Conservation (phyloP, 1,284 basidiomycete genomes). For the Cryptococcus maquisensis region DNA sequence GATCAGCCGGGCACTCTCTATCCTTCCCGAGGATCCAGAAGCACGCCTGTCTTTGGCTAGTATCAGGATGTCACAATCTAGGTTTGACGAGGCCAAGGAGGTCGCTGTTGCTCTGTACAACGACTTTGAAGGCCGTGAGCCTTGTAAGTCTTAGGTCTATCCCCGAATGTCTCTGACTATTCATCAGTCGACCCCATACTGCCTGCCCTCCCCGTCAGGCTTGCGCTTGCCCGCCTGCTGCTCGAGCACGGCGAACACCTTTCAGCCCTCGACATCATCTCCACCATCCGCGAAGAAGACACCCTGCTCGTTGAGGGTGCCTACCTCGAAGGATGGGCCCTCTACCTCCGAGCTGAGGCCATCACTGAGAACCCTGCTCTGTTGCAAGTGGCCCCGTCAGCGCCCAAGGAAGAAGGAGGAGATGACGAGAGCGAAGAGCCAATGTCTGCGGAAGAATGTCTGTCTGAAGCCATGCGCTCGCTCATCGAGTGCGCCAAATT, state of each 20-base stretch:
- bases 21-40: slow-evolving; percentile 72
- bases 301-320: slow-evolving; percentile 86
- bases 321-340: slow-evolving; percentile 94
- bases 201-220: slow-evolving; percentile 69
- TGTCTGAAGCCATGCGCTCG: slow-evolving; percentile 72
- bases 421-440: slow-evolving; percentile 52
- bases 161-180: neutral
- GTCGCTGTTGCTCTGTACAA: slow-evolving; percentile 68
- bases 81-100: slow-evolving; percentile 71
- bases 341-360: slow-evolving; percentile 60
- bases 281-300: slow-evolving; percentile 74
- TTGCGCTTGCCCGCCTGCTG: slow-evolving; percentile 74
- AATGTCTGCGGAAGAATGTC: slow-evolving; percentile 71
- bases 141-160: slow-evolving; percentile 52
- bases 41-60: slow-evolving; percentile 77
- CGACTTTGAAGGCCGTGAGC: slow-evolving; percentile 68
- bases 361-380: slow-evolving; percentile 26
- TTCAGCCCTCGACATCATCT: slow-evolving; percentile 69
- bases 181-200: slow-evolving; percentile 61
- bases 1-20: slow-evolving; percentile 65
- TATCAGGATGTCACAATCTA: slow-evolving; percentile 81
- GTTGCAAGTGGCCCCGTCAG: slow-evolving; percentile 3
- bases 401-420: slow-evolving; percentile 49
- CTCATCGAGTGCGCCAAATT: slow-evolving; percentile 76
- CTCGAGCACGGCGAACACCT: slow-evolving; percentile 71